phyloP scores from a whole-genome alignment of 2,329 filamentous ascomycete genomes.

The Penicillium sclerotigenum region DNA sequence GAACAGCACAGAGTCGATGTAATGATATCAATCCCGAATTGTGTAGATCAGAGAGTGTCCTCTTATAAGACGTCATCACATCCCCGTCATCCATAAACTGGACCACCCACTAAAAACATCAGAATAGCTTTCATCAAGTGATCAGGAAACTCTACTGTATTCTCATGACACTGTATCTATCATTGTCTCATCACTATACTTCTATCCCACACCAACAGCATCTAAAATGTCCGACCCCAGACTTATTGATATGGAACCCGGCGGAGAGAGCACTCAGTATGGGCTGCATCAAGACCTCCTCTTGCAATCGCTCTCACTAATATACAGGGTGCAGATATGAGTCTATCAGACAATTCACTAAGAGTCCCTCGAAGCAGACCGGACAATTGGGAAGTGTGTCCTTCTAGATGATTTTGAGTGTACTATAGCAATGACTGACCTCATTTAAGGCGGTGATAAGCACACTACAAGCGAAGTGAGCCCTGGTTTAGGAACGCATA shows the following conservation, averaged over 20 bases:
- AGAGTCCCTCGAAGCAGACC: conserved; percentile 52
- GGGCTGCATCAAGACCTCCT: conserved; percentile 7
- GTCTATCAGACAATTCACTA: conserved; percentile 50
- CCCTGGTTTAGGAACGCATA: conserved; percentile 39
- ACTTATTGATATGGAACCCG: conserved; percentile 58
- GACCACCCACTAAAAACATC: background rate
- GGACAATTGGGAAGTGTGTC: conserved; percentile 56
- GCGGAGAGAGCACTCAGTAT: conserved; percentile 60
- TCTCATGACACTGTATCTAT: background rate
- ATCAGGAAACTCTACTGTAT: background rate
- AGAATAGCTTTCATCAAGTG: background rate
- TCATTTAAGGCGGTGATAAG: conserved; percentile 21
- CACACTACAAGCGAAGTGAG: conserved; percentile 36
- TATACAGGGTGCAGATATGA: conserved; percentile 51
- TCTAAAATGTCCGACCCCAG: conserved; percentile 48
- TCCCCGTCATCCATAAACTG: conserved; percentile 6
- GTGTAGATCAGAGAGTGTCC: background rate
- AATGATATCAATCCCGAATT: background rate
- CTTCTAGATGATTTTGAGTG: background rate
- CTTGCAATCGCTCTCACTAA: background rate
- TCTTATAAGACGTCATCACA: conserved; percentile 23
- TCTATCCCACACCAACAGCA: background rate
- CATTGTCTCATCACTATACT: background rate
- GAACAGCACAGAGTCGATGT: background rate
- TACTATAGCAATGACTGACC: conserved; percentile 2